Conservation (phyloP, 495 filamentous ascomycete species). For the Aspergillus mulundensis region DNA sequence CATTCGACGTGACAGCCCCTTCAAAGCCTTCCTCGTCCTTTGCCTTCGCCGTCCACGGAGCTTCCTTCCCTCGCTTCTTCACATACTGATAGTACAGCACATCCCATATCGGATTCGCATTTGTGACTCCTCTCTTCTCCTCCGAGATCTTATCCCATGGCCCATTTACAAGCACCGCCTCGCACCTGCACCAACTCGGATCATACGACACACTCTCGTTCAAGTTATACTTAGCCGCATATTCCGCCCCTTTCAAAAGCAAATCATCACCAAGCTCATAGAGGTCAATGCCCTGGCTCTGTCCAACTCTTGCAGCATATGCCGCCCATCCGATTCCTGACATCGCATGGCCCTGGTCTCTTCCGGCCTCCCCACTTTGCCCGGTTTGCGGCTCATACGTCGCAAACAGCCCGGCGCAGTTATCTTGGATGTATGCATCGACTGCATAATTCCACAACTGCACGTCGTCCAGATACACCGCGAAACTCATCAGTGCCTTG, state of each 20-base stretch:
- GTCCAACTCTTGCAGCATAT: constrained; percentile 21
- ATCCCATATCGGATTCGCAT: constrained; percentile 11
- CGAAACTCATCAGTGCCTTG: constrained; percentile 32
- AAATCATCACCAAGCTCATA: constrained; percentile 28
- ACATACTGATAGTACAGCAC: constrained; percentile 10
- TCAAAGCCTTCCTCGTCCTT: constrained; percentile 1
- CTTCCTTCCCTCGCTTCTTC: background rate
- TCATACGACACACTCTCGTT: constrained; percentile 31
- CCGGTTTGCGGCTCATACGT: constrained; percentile 24
- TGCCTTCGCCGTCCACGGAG: background rate
- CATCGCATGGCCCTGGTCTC: constrained; percentile 15
- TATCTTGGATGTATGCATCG: constrained; percentile 25
- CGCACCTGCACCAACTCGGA: constrained; percentile 31
- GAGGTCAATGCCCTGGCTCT: constrained; percentile 31
- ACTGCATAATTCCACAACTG: constrained; percentile 35
- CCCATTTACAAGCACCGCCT: constrained; percentile 32
- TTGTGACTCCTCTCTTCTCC: constrained; percentile 23
- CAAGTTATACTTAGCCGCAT: constrained; percentile 32
- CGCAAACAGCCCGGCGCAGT: constrained; percentile 24
- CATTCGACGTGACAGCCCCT: background rate
- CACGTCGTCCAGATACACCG: constrained; percentile 38
- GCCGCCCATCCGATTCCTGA: constrained; percentile 23
- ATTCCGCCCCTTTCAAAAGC: constrained; percentile 31
- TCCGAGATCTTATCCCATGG: constrained; percentile 30
- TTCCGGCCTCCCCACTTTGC: constrained; percentile 17